These are phyloP conservation scores for Aspergillus bombycis DNA, from an alignment of 2,329 filamentous ascomycete genomes.

Conservation along the genomic window DNA sequence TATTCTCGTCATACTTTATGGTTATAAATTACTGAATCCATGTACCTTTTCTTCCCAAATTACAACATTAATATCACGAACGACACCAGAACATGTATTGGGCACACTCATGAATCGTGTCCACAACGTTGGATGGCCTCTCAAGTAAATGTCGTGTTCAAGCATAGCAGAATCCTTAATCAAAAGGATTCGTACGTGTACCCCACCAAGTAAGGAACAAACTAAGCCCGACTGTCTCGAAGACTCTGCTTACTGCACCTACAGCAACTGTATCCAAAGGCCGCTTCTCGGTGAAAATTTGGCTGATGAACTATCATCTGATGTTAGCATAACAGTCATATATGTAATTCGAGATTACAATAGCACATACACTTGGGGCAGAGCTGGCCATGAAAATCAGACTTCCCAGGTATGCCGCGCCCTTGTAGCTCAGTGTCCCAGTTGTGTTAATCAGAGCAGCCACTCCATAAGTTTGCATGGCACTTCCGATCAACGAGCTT, in stretches of 20 bases:
- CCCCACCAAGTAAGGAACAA: constrained; percentile 98
- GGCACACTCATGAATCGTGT: neutral
- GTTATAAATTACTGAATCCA: neutral
- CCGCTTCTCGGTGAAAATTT: constrained; percentile 88
- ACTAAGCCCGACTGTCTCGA: constrained; percentile 91
- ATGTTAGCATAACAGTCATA: constrained; percentile 6
- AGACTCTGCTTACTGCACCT: constrained; percentile 77
- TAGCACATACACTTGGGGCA: constrained; percentile 74
- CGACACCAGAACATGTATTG: neutral
- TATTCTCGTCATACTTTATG: neutral
- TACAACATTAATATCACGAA: neutral
- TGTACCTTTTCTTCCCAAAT: neutral
- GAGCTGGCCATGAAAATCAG: constrained; percentile 91
- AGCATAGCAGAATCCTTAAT: constrained; percentile 56
- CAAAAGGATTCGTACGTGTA: constrained; percentile 89
- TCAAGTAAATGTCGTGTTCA: neutral
- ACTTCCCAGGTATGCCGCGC: constrained; percentile 87
- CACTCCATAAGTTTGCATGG: constrained; percentile 85
- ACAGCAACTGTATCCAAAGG: constrained; percentile 88
- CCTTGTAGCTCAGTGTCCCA: constrained; percentile 94
- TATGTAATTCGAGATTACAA: no score
- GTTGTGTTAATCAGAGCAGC: constrained; percentile 92
- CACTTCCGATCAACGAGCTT: constrained; percentile 85
- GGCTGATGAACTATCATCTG: constrained; percentile 72
- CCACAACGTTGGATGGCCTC: neutral